phyloP scores from a whole-genome alignment of 164 flowering plant genomes.

The Chimonanthus praecox region DNA sequence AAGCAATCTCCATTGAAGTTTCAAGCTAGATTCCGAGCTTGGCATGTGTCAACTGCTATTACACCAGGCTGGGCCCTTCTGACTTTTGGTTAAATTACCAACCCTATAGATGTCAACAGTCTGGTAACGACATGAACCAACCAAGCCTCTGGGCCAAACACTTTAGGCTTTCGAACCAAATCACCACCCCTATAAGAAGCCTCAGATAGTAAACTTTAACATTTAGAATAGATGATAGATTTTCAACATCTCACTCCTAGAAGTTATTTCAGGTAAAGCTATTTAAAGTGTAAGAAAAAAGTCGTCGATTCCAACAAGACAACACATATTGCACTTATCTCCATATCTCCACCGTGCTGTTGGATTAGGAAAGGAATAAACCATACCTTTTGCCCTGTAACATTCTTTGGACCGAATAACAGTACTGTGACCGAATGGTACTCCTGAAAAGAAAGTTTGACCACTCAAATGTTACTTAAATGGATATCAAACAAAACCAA shows the following conservation, averaged over 20 bases:
- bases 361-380: neutral
- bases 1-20: too few species aligned
- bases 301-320: neutral
- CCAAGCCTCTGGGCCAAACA: too few species aligned
- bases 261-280: neutral
- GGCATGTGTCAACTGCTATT: too few species aligned
- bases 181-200: too few species aligned
- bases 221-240: too few species aligned
- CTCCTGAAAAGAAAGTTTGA: conserved; percentile 63
- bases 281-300: neutral
- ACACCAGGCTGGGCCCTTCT: too few species aligned
- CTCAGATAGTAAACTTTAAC: too few species aligned
- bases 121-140: too few species aligned
- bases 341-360: neutral
- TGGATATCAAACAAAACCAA: conserved; percentile 15
- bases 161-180: too few species aligned
- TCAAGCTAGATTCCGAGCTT: too few species aligned
- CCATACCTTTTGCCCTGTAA: conserved; percentile 78
- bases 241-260: neutral
- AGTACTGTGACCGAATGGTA: conserved; percentile 55
- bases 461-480: conserved; percentile 29
- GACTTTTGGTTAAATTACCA: too few species aligned
- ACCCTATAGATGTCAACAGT: too few species aligned
- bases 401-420: conserved; percentile 54
- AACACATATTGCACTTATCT: neutral